phyloP scores from a whole-genome alignment of 208 protist genomes.

The Histomonas meleagridis region DNA sequence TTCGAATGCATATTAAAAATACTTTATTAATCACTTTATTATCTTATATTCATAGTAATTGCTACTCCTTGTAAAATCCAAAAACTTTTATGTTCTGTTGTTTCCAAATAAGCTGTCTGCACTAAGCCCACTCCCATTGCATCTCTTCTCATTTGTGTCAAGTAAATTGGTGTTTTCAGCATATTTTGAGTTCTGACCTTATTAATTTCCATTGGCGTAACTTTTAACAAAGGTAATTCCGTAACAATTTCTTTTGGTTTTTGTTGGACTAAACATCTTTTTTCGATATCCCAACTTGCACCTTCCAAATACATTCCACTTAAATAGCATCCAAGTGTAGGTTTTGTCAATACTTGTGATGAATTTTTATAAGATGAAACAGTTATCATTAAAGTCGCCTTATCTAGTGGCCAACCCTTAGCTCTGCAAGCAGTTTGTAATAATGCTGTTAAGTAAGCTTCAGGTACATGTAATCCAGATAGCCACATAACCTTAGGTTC shows the following conservation, averaged over 20 bases:
- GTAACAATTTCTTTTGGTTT: slow-evolving; percentile 79
- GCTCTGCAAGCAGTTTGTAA: slow-evolving; percentile 88
- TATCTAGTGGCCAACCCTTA: slow-evolving; percentile 90
- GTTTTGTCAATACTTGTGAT: slow-evolving; percentile 63
- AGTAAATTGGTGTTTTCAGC: slow-evolving; percentile 91
- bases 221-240: slow-evolving; percentile 85
- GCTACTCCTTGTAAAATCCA: slow-evolving; percentile 88
- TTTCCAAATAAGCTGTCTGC: slow-evolving; percentile 83
- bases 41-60: slow-evolving; percentile 68
- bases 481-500: slow-evolving; percentile 94
- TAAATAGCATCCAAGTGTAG: slow-evolving; percentile 82
- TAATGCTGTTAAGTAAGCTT: slow-evolving; percentile 87
- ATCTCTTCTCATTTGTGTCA: slow-evolving; percentile 80
- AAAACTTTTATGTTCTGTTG: slow-evolving; percentile 69
- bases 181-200: slow-evolving; percentile 77
- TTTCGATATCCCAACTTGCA: slow-evolving; percentile 76
- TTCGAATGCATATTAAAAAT: too few species aligned
- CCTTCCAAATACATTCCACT: slow-evolving; percentile 86
- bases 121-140: slow-evolving; percentile 89
- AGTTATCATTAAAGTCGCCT: slow-evolving; percentile 77
- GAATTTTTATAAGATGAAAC: slow-evolving; percentile 66
- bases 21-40: too few species aligned
- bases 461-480: slow-evolving; percentile 89
- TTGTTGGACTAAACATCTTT: slow-evolving; percentile 65
- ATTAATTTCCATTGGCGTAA: slow-evolving; percentile 81